Evolutionary conservation across 495 filamentous ascomycete species (phyloP).

Genomic region (Lophium mytilinum): DNA sequence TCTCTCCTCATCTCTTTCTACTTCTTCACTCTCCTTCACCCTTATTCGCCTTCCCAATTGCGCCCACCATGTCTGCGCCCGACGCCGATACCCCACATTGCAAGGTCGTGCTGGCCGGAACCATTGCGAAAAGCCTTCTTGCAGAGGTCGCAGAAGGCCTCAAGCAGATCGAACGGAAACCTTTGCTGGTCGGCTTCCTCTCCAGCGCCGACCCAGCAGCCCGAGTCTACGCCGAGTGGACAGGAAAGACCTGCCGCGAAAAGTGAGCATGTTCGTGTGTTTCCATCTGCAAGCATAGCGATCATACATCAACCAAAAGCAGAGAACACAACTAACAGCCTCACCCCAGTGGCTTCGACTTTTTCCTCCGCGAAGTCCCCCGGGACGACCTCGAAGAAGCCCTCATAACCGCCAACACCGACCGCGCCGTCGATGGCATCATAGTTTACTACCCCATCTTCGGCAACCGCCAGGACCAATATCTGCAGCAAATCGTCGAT

Average conservation of each 20-base stretch:
- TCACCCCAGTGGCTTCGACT: conserved; percentile 70
- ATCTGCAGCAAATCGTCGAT: conserved; percentile 90
- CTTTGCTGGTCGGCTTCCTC: conserved; percentile 81
- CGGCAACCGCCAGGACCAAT: conserved; percentile 76
- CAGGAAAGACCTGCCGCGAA: conserved; percentile 88
- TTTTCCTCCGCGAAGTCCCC: conserved; percentile 70
- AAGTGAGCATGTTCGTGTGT: conserved; percentile 55
- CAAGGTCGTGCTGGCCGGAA: conserved; percentile 82
- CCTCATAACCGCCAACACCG: conserved; percentile 73
- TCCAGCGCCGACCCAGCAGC: conserved; percentile 88
- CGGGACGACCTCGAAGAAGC: conserved; percentile 84
- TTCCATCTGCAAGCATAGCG: not conserved
- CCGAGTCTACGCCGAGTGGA: conserved; percentile 91
- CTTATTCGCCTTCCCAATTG: not conserved
- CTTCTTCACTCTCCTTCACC: not conserved
- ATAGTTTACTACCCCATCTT: conserved; percentile 99
- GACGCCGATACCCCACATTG: conserved; percentile 50
- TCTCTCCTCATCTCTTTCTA: not conserved
- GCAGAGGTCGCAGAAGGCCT: conserved; percentile 67
- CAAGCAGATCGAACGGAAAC: conserved; percentile 56
- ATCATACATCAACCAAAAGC: not conserved
- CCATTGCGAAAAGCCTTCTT: conserved; percentile 72
- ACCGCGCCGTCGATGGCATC: conserved; percentile 75
- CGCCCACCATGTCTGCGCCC: conserved; percentile 16
- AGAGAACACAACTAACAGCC: not conserved